Evolutionary conservation across 2,329 filamentous ascomycete genomes (phyloP).

Genomic region (Pleomassaria siparia): DNA sequence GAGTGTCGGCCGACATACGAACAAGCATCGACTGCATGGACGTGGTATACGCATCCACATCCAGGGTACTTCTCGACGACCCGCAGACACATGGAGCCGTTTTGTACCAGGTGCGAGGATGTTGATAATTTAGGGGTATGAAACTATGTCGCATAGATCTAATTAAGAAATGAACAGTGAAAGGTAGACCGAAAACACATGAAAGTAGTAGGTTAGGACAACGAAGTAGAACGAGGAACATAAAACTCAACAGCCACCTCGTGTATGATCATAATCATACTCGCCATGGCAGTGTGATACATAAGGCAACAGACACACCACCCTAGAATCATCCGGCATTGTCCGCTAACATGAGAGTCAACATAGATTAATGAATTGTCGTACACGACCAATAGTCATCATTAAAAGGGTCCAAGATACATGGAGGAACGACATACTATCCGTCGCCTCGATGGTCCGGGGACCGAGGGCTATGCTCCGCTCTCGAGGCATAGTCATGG

Average conservation of each 20-base stretch:
- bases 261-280: too few relatives aligned
- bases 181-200: background rate
- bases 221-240: background rate
- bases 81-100: constrained; percentile 36
- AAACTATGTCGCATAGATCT: background rate
- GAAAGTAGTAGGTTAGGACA: background rate
- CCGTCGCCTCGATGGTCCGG: too few relatives aligned
- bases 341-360: background rate
- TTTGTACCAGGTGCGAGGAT: background rate
- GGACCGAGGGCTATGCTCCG: background rate
- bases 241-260: too few relatives aligned
- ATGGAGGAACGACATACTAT: too few relatives aligned
- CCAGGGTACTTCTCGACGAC: constrained; percentile 40
- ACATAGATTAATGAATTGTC: constrained; percentile 1
- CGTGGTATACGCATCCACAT: constrained; percentile 41
- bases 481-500: background rate
- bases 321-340: too few relatives aligned
- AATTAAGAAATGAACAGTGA: background rate
- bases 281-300: too few relatives aligned
- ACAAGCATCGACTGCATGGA: constrained; percentile 40
- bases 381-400: background rate
- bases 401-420: background rate
- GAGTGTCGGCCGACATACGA: constrained; percentile 33
- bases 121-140: background rate
- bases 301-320: constrained; percentile 3